Evolutionary conservation across 495 filamentous ascomycete genomes (phyloP), one percentile per base, ranked within the genome.

Genomic region (Zalerion maritima): DNA sequence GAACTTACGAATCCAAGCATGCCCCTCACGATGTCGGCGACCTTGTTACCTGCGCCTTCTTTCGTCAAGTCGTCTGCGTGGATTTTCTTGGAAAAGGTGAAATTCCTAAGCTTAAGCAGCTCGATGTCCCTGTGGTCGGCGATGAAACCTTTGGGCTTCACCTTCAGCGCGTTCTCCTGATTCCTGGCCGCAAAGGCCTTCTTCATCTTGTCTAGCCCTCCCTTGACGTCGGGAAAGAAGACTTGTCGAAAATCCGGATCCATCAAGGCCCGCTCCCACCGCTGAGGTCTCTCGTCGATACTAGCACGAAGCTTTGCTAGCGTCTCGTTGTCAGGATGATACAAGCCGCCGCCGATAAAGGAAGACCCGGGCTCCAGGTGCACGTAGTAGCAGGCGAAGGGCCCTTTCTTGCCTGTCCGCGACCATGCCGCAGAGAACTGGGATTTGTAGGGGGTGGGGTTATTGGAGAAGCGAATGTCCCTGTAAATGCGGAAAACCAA

Each of bases 381-480:
- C 3, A 62, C 35, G 55, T 87, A 89, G 47, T 93, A 91, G 32
- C 70, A 75, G 9, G 81, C 81, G 46, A 89, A 89, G 19, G 81
- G 76, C 6, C 84, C 81, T 45, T 91, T 89, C 26, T 78, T 65
- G 13, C 84, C 83, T 1, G 82, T 91, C 9, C 81, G 71, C 26
- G 78, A 86, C 77, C 79, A 93, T 25, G 79, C 81, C 18, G 78
- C 82, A 4, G 77, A 78, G 55, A 80, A 87, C 54, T 83, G 73
- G 19, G 78, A 68, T 71, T 89, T 92, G 51, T 93, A 93, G 1
- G 83, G 83, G 2, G 81, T 85, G 18, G 67, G 78, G 40, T 91
- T 76, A 14, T 78, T 69, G 47, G 58, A 74, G 46, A 86, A 87
- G 12, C 80, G 59, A 14, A 85, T 63, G 45, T 91, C 84, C 28